Conservation (phyloP, 176 grass and related monocot genomes). For the Aegilops tauschii region DNA sequence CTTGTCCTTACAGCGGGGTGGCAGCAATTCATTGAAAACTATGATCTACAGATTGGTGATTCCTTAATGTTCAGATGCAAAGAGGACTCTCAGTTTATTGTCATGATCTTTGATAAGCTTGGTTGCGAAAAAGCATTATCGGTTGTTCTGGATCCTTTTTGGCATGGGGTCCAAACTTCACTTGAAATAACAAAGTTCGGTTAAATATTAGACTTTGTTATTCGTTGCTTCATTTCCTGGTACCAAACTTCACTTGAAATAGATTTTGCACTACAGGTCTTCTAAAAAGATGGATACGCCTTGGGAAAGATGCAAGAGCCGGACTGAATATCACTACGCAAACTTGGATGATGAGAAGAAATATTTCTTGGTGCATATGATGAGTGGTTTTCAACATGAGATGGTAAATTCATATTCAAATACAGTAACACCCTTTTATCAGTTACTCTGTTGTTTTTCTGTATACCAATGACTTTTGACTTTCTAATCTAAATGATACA, state of each 20-base stretch:
- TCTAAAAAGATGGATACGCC: neutral
- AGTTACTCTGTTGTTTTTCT: neutral
- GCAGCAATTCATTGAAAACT: neutral
- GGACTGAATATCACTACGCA: neutral
- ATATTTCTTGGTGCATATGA: neutral
- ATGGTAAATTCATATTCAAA: constrained; percentile 1
- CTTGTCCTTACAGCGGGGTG: neutral
- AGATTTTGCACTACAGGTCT: neutral
- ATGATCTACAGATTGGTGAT: constrained; percentile 11
- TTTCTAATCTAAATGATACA: neutral
- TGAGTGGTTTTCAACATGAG: neutral
- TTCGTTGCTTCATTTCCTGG: neutral
- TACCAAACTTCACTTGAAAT: neutral
- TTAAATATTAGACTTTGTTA: neutral
- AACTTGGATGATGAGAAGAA: neutral
- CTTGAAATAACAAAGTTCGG: too few relatives aligned
- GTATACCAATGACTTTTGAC: neutral
- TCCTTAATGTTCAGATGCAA: neutral
- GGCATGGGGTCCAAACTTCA: neutral
- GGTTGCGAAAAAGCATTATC: neutral
- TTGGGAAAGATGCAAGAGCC: neutral
- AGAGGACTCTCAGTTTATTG: neutral
- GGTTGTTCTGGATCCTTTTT: neutral
- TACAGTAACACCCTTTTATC: neutral
- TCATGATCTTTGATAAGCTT: neutral